Evolutionary conservation across 2,329 filamentous ascomycete species (phyloP).

Genomic region (Exserohilum turcica): DNA sequence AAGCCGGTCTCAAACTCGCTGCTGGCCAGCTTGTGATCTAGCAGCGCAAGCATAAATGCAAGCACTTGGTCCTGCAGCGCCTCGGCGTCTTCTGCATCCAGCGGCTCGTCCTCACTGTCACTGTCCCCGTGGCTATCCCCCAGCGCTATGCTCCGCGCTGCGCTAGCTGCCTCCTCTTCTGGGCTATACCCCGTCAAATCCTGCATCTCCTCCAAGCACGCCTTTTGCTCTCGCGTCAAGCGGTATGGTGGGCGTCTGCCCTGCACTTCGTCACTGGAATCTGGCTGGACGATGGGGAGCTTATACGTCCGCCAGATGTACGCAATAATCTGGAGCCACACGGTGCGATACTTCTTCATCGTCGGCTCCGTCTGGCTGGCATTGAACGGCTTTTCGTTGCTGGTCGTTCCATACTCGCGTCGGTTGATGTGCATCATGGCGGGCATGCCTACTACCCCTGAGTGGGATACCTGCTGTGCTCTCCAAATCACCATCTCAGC

Average conservation of each 20-base stretch:
- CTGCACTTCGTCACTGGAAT: background rate
- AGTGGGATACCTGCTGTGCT: slow-evolving; percentile 6
- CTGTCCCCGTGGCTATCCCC: too few species aligned
- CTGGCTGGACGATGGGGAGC: background rate
- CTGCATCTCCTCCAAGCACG: slow-evolving; percentile 1
- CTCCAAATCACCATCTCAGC: slow-evolving; percentile 7
- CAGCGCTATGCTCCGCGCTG: background rate
- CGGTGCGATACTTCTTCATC: slow-evolving; percentile 9
- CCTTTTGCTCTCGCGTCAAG: slow-evolving; percentile 4
- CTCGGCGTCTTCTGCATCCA: slow-evolving; percentile 1
- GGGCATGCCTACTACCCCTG: slow-evolving; percentile 3
- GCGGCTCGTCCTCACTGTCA: background rate
- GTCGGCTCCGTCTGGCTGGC: slow-evolving; percentile 3
- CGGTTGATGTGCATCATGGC: slow-evolving; percentile 9
- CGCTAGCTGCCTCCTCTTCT: background rate
- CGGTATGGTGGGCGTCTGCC: slow-evolving; percentile 3
- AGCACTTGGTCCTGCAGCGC: slow-evolving; percentile 6
- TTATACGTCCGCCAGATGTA: slow-evolving; percentile 12
- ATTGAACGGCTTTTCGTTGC: background rate
- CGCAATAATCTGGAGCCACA: slow-evolving; percentile 8
- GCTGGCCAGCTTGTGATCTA: slow-evolving; percentile 8
- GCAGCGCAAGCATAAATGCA: slow-evolving; percentile 9
- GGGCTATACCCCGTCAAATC: background rate
- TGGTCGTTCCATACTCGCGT: background rate
- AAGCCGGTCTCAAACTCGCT: slow-evolving; percentile 14